Base-by-base conservation (phyloP, 768 basidiomycete species). In the Pisolithus orientalis region DNA sequence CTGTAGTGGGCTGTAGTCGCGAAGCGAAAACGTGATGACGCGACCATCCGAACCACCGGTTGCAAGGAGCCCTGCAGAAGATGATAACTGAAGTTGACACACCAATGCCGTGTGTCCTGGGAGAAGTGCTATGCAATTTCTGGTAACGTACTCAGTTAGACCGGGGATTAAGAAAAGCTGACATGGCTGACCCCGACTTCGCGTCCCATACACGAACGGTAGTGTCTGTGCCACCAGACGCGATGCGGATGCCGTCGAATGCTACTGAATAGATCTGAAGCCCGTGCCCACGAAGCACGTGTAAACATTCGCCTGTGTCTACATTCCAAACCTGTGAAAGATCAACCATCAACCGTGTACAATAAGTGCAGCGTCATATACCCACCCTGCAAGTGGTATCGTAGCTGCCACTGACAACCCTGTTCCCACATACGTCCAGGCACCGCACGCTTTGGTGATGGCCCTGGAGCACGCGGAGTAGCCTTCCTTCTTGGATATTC, bases 101-200 rank as follows among this genome's bases (percentile, higher is more conserved):
- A 97, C 91, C 50, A 97, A 85, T 1, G 90, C 85, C 0, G 90
- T 93, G 68, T 97, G 94, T 4, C 90, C 93, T 69, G 91, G 88
- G 0, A 97, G 76, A 16, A 94, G 78, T 1, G 93, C 94, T 9
- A 85, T 62, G 63, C 93, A 95, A 51, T 83, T 73, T 6, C 91
- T 94, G 65, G 9, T 25, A 21, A 44, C 6, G 29, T 17, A 28
- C 31, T 45, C 27, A 42, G 28, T 13, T 21, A 40, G 9, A 38
- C 31, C 16, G 47, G 34, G 24, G 8, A 21, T 27, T 39, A 47
- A 32, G n/a, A 40, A 37, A 29, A n/a, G 2, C 17, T 47, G 14
- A 31, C 16, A 42, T 9, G 24, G 69, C 84, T 58, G 63, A 94
- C 92, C 94, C 94, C 39, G 86, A 85, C 9, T 77, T 72, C 0